Conservation (phyloP, 345 rosid genomes). For the Aethionema arabicum region DNA sequence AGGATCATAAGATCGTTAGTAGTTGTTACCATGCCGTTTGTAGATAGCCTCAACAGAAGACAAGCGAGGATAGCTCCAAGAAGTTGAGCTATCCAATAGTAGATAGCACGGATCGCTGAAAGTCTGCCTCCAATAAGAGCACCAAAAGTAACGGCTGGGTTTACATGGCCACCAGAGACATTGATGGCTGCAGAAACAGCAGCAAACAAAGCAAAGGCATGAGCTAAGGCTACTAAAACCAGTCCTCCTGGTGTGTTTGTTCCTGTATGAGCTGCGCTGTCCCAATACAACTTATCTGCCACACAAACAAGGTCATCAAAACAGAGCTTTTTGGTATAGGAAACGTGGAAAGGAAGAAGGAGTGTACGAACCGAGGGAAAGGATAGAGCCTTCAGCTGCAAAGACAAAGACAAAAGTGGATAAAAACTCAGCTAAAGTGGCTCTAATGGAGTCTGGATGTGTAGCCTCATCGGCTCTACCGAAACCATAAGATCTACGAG, state of each 20-base stretch:
- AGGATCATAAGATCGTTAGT: no score
- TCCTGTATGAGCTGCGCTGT: constrained; percentile 30
- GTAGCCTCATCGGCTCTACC: constrained; percentile 45
- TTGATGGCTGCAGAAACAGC: constrained; percentile 64
- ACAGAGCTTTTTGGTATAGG: neutral
- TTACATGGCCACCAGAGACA: constrained; percentile 73
- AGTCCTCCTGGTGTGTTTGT: constrained; percentile 47
- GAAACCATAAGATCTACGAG: constrained; percentile 39
- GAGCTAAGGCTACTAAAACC: constrained; percentile 59
- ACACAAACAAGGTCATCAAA: neutral
- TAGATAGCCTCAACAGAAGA: constrained; percentile 55
- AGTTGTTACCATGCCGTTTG: constrained; percentile 59
- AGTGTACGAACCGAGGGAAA: constrained; percentile 52
- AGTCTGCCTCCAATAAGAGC: constrained; percentile 74
- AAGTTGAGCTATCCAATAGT: constrained; percentile 78
- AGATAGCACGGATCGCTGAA: constrained; percentile 51
- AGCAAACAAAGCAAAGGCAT: constrained; percentile 59
- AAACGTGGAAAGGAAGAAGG: constrained; percentile 10
- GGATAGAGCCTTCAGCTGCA: constrained; percentile 74
- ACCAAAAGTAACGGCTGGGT: constrained; percentile 81
- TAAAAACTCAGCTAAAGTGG: constrained; percentile 65
- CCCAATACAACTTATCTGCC: constrained; percentile 51
- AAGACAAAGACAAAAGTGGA: constrained; percentile 75
- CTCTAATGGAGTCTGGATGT: constrained; percentile 46
- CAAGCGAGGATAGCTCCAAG: constrained; percentile 61